Base-by-base conservation (phyloP, 805 yeast species). In the Candida sanyiensis region DNA sequence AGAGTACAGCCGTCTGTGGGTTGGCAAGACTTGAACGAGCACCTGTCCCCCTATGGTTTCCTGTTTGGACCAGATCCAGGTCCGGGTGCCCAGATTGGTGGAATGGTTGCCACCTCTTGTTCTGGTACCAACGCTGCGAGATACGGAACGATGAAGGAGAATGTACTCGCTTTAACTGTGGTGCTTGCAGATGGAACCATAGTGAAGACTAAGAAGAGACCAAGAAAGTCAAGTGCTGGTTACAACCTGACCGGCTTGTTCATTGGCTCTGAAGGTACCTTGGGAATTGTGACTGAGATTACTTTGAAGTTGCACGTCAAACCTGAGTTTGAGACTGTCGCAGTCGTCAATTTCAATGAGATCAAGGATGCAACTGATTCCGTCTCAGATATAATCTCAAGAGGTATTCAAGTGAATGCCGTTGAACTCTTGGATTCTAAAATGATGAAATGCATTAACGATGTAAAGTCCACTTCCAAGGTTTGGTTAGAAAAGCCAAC, bases 151-250 rank as follows among this genome's bases (percentile, higher is more conserved):
- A 81, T 83, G 78, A 75, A 79, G 54, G 88, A 83, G 56, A 78
- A 82, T 55, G 77, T 81, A 1, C 57, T 83, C 19, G 73, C 73
- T 40, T 56, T 83, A 42, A 84, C 86, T 1, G 84, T 83, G 17
- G 93, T 84, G 6, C 59, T 83, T 32, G 84, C 93, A 11, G 94
- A 83, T 59, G 94, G 94, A 2, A 78, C 88, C 1, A 63, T 84
- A 24, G 66, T 83, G 35, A 84, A 80, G 61, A 84, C 94, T 1
- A 75, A 75, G 44, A 75, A 72, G 48, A 68, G 93, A 55, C 89
- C 93, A 4, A 70, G 84, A 51, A 83, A 84, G 50, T 73, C 88
- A 2, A 71, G 84, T 45, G 89, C 90, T 7, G 94, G 94, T 10
- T 83, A 83, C 54, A 83, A 82, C 50, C 64, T 83, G 55, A 84